Conservation (phyloP, 352 stramenopile genomes). For the Phytophthora citricola region DNA sequence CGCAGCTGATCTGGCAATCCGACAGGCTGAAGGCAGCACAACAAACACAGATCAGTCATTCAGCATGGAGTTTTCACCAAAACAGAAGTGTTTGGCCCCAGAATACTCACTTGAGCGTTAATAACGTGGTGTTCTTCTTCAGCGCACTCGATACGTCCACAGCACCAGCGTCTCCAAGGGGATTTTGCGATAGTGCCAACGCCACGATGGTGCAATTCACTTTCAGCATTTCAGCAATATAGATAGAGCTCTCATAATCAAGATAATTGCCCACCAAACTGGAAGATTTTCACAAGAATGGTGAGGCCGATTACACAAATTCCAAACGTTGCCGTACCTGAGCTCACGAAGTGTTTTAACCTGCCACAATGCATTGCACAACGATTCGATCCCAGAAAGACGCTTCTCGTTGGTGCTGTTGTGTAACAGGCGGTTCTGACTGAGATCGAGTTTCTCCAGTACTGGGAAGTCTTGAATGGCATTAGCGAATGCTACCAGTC, state of each 20-base stretch:
- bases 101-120: slow-evolving; percentile 49
- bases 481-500: slow-evolving; percentile 54
- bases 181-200: slow-evolving; percentile 58
- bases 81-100: background rate
- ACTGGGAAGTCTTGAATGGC: slow-evolving; percentile 42
- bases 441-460: slow-evolving; percentile 60
- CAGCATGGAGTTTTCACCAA: background rate
- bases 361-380: slow-evolving; percentile 65
- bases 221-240: slow-evolving; percentile 59
- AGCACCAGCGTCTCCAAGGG: slow-evolving; percentile 50
- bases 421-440: slow-evolving; percentile 48
- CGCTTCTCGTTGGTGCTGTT: slow-evolving; percentile 71
- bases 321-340: slow-evolving; percentile 18
- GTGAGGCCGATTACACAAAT: background rate
- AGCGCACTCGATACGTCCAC: slow-evolving; percentile 51
- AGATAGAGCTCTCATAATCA: slow-evolving; percentile 55
- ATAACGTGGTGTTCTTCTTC: slow-evolving; percentile 61
- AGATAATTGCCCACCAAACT: slow-evolving; percentile 63
- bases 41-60: background rate
- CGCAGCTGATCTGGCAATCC: slow-evolving; percentile 52
- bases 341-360: slow-evolving; percentile 48
- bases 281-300: background rate
- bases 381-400: slow-evolving; percentile 53
- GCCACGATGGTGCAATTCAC: slow-evolving; percentile 54
- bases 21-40: slow-evolving; percentile 36